phyloP scores from a whole-genome alignment of 352 stramenopile species.

The Globisporangium paddicum region DNA sequence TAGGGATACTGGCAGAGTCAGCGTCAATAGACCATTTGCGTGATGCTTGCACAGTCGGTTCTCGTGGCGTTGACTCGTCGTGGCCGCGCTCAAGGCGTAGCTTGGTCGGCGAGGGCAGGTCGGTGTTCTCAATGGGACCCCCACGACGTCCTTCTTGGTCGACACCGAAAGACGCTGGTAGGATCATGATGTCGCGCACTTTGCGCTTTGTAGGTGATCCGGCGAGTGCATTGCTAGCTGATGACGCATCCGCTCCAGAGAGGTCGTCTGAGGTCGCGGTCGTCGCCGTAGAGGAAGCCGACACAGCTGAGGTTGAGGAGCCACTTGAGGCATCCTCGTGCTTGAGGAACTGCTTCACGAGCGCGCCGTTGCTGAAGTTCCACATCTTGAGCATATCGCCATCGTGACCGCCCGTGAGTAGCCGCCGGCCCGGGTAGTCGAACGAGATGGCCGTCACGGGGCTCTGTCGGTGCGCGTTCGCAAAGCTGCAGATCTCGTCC shows the following conservation, averaged over 20 bases:
- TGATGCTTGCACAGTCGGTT: neutral
- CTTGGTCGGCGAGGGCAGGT: constrained; percentile 50
- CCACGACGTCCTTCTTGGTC: constrained; percentile 45
- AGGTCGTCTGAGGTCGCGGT: neutral
- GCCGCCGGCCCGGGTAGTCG: constrained; percentile 63
- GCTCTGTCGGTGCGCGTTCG: constrained; percentile 53
- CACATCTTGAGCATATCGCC: constrained; percentile 81
- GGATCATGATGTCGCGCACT: constrained; percentile 54
- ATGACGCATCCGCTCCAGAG: neutral
- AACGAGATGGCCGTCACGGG: constrained; percentile 82
- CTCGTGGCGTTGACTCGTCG: constrained; percentile 1
- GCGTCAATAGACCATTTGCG: neutral
- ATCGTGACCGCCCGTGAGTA: constrained; percentile 81
- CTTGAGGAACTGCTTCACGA: constrained; percentile 84
- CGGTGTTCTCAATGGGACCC: constrained; percentile 29
- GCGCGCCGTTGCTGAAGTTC: constrained; percentile 87
- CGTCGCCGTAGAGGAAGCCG: constrained; percentile 12
- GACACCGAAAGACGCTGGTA: constrained; percentile 54
- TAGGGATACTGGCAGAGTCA: neutral
- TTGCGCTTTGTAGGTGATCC: constrained; percentile 30
- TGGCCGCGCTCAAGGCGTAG: constrained; percentile 18
- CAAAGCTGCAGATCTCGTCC: constrained; percentile 80
- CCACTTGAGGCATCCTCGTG: constrained; percentile 21
- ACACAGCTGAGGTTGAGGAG: neutral
- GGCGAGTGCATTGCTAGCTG: neutral